Evolutionary conservation across 1,284 basidiomycete genomes (phyloP), one percentile per base, ranked within the genome.

Genomic region (Heimioporus punctisporus): DNA sequence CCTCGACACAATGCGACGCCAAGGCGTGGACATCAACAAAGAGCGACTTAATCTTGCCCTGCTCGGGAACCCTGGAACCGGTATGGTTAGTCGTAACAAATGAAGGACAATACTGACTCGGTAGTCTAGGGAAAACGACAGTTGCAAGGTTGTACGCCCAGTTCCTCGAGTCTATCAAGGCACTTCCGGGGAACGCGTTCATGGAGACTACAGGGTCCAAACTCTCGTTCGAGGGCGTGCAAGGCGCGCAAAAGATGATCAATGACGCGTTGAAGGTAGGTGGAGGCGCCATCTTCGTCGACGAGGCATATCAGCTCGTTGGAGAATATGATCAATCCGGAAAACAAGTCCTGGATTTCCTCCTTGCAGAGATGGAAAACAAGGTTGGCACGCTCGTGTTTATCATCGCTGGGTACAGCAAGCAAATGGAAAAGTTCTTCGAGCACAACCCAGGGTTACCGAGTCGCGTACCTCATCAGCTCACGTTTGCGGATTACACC

Each of bases 301-400:
- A 88, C 59, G 86, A 88, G 60, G 85, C 86, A 0, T 87, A 89
- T 58, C 86, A 88, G 53, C 75, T 89, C 5, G 78, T 80, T 1
- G 73, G 69, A 39, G 68, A 73, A 31, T 68, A 80, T 55, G 80
- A 77, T 47, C 66, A 64, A 19, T 71, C 74, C 42, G 86, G 86
- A 3, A 62, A 68, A 27, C 77, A 80, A 56, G 84, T 88, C 7
- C 72, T 88, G 21, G 85, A 88, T 58, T 88, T 82, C 61, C 74
- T 89, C 1, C 75, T 88, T 3, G 83, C 84, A 0, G 86, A 88
- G 65, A 88, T 88, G 84, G 86, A 88, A 60, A 88, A 88, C 65
- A 76, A 78, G 26, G 74, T 83, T 5, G 87, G 84, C 10, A 81
- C 73, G 17, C 60, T 86, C n/a, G 82, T 86, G 5, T 89, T 89